These are phyloP conservation scores for Mucor lusitanicus DNA, from an alignment of 371 early-diverging fungal genomes.

Conservation along the genomic window DNA sequence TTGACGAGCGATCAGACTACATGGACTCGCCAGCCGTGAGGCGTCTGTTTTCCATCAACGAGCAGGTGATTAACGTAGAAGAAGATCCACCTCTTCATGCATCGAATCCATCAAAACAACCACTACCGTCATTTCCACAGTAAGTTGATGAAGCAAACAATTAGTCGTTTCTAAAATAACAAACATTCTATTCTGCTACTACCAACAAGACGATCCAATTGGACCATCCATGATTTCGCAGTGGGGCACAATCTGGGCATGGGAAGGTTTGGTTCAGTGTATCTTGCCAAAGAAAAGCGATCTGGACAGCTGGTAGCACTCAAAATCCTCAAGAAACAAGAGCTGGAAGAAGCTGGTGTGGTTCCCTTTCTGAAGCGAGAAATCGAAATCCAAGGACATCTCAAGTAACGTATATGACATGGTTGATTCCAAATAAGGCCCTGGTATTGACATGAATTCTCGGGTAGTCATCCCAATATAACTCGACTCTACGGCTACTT, in stretches of 20 bases:
- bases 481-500: slow-evolving; percentile 97
- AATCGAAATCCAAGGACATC: slow-evolving; percentile 96
- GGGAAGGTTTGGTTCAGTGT: slow-evolving; percentile 98
- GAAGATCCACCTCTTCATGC: not conserved
- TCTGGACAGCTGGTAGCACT: slow-evolving; percentile 91
- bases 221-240: slow-evolving; percentile 94
- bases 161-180: not conserved
- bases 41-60: slow-evolving; percentile 33
- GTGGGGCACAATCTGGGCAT: slow-evolving; percentile 91
- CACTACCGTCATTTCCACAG: not conserved
- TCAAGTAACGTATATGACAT: slow-evolving; percentile 58
- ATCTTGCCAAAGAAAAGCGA: slow-evolving; percentile 87
- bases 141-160: not conserved
- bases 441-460: not conserved
- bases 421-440: not conserved
- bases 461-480: slow-evolving; percentile 88
- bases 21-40: slow-evolving; percentile 51
- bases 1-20: slow-evolving; percentile 6
- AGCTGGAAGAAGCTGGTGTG: slow-evolving; percentile 58
- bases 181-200: not conserved
- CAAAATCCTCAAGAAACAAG: slow-evolving; percentile 90
- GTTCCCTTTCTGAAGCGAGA: slow-evolving; percentile 68
- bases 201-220: slow-evolving; percentile 34
- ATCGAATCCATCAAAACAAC: not conserved
- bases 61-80: slow-evolving; percentile 3